Conservation (phyloP, 2,329 filamentous ascomycete species). For the Ophiocordyceps camponoti-saundersi region DNA sequence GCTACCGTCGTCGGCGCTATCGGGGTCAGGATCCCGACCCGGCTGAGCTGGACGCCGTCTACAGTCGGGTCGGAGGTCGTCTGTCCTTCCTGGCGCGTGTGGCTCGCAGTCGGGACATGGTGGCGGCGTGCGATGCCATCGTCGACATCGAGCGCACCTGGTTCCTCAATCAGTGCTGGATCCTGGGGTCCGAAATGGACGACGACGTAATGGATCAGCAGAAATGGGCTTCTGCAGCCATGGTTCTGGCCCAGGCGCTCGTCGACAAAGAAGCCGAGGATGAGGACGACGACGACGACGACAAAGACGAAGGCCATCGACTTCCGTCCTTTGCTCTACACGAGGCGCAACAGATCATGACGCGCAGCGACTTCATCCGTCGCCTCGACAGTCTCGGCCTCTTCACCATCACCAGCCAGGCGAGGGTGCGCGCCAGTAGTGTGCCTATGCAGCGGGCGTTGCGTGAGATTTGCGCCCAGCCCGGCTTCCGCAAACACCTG, state of each 20-base stretch:
- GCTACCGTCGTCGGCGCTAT: constrained; percentile 64
- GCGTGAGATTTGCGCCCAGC: constrained; percentile 57
- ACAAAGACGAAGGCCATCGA: constrained; percentile 50
- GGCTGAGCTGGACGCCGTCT: constrained; percentile 55
- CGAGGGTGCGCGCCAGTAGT: constrained; percentile 78
- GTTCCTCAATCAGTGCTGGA: constrained; percentile 63
- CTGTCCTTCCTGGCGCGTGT: constrained; percentile 79
- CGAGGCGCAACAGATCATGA: constrained; percentile 83
- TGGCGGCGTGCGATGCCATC: constrained; percentile 59
- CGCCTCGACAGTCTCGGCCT: constrained; percentile 86
- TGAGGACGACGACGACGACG: constrained; percentile 38
- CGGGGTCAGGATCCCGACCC: constrained; percentile 41
- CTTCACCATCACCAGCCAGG: constrained; percentile 79
- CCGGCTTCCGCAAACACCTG: constrained; percentile 68
- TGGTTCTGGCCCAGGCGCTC: constrained; percentile 80
- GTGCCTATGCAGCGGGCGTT: constrained; percentile 96
- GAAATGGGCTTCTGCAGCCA: constrained; percentile 85
- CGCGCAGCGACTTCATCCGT: constrained; percentile 84
- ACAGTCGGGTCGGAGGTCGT: constrained; percentile 73
- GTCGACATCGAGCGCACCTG: constrained; percentile 55
- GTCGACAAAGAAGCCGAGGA: constrained; percentile 58
- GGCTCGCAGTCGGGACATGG: constrained; percentile 72
- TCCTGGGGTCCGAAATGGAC: constrained; percentile 61
- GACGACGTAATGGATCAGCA: constrained; percentile 98
- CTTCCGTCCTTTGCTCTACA: constrained; percentile 71